Evolutionary conservation across 1,284 basidiomycete species (phyloP), one percentile per base, ranked within the genome.

Genomic region (Wallemia mellicola): DNA sequence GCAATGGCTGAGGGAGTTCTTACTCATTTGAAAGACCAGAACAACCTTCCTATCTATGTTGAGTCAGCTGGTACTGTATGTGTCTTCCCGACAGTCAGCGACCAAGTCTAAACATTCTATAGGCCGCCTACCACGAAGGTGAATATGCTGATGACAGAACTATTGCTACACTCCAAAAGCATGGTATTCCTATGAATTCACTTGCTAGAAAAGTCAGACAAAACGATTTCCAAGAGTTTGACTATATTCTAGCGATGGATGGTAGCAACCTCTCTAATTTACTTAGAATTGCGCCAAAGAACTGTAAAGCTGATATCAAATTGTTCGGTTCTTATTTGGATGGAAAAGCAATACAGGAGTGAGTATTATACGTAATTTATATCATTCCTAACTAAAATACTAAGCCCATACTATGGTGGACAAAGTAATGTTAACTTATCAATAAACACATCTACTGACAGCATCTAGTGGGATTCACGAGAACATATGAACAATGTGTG

Each of bases 231-330:
- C 38, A 59, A 58, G 61, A 63, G 9, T 74, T 73, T 61, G 67
- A 73, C 65, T 71, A 71, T 63, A 73, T 74, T 59, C 66, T 74
- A 27, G 73, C 73, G 1, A 73, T 73, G 72, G 73, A 67, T 62
- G 60, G 61, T 17, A 62, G 65, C 66, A 73, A 73, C 62, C 66
- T 73, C 0, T 64, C 68, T 27, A 71, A 68, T 27, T 64, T 74
- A 7, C 61, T 65, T 22, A 60, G 63, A 9, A 67, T 68, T 38
- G 64, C 68, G 55, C 71, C 68, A 1, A 63, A 63, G 60, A 59
- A 63, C 0, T 61, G 61, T 5, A 66, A 62, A 25, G 67, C 68
- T 1, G 15, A 61, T 30, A 62, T 67, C 2, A 57, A 63, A 15
- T 54, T 67, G 9, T 67, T 67, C 54, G 66, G 66, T 0, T 62